phyloP scores from a whole-genome alignment of 352 stramenopile species.

The Pythium scleroteichum region DNA sequence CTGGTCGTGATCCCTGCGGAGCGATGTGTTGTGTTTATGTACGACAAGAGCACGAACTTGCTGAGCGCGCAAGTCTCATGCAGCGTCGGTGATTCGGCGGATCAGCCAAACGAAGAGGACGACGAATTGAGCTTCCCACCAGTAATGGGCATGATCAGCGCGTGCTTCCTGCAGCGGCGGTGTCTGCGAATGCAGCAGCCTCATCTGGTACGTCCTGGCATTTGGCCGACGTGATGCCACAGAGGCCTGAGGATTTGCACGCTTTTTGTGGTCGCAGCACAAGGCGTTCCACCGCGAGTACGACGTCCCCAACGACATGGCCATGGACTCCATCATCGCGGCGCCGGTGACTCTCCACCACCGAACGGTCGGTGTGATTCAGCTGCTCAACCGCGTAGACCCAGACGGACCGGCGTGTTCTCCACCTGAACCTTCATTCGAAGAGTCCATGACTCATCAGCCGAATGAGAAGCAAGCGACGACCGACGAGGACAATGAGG shows the following conservation, averaged over 20 bases:
- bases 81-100: not conserved
- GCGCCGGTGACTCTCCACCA: slow-evolving; percentile 55
- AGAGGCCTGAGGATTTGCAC: no score
- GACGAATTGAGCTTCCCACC: slow-evolving; percentile 40
- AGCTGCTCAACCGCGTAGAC: slow-evolving; percentile 62
- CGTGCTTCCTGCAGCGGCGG: slow-evolving; percentile 53
- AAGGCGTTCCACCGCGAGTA: slow-evolving; percentile 60
- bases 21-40: slow-evolving; percentile 54
- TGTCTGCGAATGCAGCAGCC: slow-evolving; percentile 67
- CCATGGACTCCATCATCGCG: slow-evolving; percentile 58
- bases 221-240: no score
- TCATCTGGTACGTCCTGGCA: slow-evolving; percentile 27
- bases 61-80: slow-evolving; percentile 38
- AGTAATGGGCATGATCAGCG: slow-evolving; percentile 58
- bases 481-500: slow-evolving; percentile 34
- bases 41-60: slow-evolving; percentile 50
- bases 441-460: not conserved
- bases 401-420: slow-evolving; percentile 7
- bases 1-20: slow-evolving; percentile 44
- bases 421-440: not conserved
- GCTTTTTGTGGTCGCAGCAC: slow-evolving; percentile 46
- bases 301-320: slow-evolving; percentile 51
- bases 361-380: slow-evolving; percentile 55
- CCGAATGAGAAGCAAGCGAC: not conserved
- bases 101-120: slow-evolving; percentile 9